These are phyloP conservation scores for Plasmopara halstedii DNA, from an alignment of 352 stramenopile species.

Conservation along the genomic window DNA sequence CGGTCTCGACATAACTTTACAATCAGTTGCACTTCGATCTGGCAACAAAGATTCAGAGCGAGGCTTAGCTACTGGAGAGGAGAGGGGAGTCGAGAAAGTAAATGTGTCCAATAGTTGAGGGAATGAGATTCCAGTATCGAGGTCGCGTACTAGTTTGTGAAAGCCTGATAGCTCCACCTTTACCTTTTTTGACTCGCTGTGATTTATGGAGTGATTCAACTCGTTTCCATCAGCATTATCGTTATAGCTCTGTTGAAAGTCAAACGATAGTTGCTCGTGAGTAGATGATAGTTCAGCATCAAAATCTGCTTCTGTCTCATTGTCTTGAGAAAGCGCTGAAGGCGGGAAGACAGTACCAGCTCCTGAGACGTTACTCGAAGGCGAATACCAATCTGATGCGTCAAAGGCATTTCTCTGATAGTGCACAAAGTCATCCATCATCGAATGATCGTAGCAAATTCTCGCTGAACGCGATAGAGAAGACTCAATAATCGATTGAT, in stretches of 20 bases:
- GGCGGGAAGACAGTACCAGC: slow-evolving; percentile 27
- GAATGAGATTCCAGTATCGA: slow-evolving; percentile 50
- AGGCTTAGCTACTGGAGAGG: slow-evolving; percentile 12
- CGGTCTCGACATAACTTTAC: slow-evolving; percentile 1
- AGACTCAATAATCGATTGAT: slow-evolving; percentile 8
- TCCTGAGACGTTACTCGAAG: slow-evolving; percentile 11
- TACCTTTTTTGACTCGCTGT: slow-evolving; percentile 12
- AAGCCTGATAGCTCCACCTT: slow-evolving; percentile 20
- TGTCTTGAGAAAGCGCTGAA: slow-evolving; percentile 13
- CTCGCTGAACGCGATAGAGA: slow-evolving; percentile 6
- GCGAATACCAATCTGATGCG: slow-evolving; percentile 23
- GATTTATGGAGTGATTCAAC: slow-evolving; percentile 17
- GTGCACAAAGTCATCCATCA: slow-evolving; percentile 14
- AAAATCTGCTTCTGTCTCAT: slow-evolving; percentile 19
- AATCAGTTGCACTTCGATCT: slow-evolving; percentile 8
- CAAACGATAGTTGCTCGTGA: slow-evolving; percentile 7
- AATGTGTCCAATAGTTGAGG: slow-evolving; percentile 31
- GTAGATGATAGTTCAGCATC: slow-evolving; percentile 21
- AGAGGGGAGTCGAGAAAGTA: slow-evolving; percentile 17
- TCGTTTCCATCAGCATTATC: slow-evolving; percentile 13
- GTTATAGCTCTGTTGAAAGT: slow-evolving; percentile 5
- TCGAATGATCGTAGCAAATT: slow-evolving; percentile 20
- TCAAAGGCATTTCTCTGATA: slow-evolving; percentile 12
- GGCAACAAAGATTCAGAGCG: slow-evolving; percentile 12
- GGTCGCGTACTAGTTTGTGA: slow-evolving; percentile 47